Base-by-base conservation (phyloP, 345 rosid species). In the Aquilaria malaccensis region DNA sequence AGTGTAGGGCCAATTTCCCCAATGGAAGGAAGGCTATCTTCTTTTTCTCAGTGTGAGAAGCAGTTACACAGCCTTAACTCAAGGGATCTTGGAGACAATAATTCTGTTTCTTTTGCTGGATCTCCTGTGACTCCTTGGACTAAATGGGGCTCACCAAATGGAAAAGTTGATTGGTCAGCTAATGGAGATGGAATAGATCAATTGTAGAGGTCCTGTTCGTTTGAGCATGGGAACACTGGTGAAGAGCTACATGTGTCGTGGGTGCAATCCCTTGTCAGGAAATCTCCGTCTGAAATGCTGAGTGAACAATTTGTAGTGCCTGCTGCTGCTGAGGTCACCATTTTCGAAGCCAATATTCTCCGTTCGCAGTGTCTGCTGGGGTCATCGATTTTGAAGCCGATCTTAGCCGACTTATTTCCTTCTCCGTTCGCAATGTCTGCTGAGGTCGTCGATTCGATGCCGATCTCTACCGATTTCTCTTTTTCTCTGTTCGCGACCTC, bases 201-300 rank as follows among this genome's bases (percentile, higher is more conserved):
- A 15, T 58, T 73, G 29, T 70, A 56, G 1, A 64, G 77, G 61
- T 78, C 80, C n/a, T 66, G 65, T 30, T 73, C 85, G 1, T 76
- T 67, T 52, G 79, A 78, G 56, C 71, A 41, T 33, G 76, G 67
- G 2, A 65, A 52, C 32, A 53, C 59, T 46, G 69, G 63, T 4
- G 86, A 74, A 51, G 83, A 74, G 71, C 86, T 83, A 41, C 79
- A 81, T 67, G 46, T 81, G 22, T 70, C 86, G 0, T 81, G 83
- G 83, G 78, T 79, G 30, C 86, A 79, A 43, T 79, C 83, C 7
- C 74, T 81, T 3, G 83, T 81, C 33, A 81, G 79, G 55, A 83
- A 81, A 60, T 77, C 86, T 56, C 79, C 83, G 10, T 70, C 81
- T 43, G 80, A 81, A 52, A 70, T 70, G 70, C 32, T 60, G 58